A percentile compares a stretch with the other conserved stretches of the same genome.
phyloP scores from a whole-genome alignment of 2,329 filamentous ascomycete species.

The Paecilomyces niveus region DNA sequence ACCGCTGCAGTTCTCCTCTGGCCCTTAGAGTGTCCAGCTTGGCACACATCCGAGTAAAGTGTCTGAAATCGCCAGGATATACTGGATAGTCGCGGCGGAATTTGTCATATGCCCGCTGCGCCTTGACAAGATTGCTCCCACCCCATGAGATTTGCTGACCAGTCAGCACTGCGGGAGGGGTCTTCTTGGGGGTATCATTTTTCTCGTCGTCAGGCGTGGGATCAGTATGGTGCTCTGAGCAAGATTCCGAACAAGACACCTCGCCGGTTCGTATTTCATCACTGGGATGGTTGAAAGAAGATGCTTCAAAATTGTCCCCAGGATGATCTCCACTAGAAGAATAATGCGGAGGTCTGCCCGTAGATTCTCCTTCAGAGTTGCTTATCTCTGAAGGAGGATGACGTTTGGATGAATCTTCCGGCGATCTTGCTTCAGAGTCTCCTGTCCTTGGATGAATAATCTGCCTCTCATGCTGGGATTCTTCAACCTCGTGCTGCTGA shows the following conservation, averaged over 20 bases:
- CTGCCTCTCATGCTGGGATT: neutral
- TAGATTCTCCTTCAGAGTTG: neutral
- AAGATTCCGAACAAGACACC: neutral
- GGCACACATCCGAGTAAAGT: slow-evolving; percentile 33
- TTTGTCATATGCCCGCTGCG: slow-evolving; percentile 24
- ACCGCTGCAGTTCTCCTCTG: slow-evolving; percentile 23
- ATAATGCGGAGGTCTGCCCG: neutral
- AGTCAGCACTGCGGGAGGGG: slow-evolving; percentile 9
- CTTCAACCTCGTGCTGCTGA: neutral
- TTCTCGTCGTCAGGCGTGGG: neutral
- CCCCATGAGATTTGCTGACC: slow-evolving; percentile 14
- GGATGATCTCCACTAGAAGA: neutral
- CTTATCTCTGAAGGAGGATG: neutral
- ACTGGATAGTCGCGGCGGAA: slow-evolving; percentile 33
- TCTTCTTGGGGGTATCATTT: slow-evolving; percentile 3
- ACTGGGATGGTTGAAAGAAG: neutral
- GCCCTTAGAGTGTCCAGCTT: slow-evolving; percentile 26
- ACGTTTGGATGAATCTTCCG: neutral
- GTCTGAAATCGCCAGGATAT: slow-evolving; percentile 30
- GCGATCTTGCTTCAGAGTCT: neutral
- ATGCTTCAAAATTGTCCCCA: neutral
- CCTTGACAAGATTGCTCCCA: slow-evolving; percentile 12
- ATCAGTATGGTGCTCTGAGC: neutral
- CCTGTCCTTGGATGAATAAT: neutral
- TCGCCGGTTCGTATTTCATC: neutral